Evolutionary conservation across 2,329 filamentous ascomycete species (phyloP).

Genomic region (Raffaelea deltoideospora): DNA sequence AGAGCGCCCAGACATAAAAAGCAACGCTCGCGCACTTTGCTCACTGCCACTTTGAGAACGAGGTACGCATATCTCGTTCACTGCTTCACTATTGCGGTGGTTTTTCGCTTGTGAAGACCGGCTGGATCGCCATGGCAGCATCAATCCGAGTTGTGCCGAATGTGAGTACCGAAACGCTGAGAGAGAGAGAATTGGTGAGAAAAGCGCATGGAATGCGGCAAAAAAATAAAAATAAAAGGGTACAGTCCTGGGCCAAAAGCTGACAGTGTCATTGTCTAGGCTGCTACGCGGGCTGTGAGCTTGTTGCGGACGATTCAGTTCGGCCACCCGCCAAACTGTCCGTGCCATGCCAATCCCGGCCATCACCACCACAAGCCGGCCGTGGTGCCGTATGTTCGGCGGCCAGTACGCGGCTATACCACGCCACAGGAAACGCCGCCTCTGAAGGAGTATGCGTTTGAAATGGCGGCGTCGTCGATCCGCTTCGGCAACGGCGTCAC

Average conservation of each 20-base stretch:
- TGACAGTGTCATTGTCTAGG: slow-evolving; percentile 25
- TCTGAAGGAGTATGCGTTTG: slow-evolving; percentile 93
- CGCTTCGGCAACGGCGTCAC: slow-evolving; percentile 88
- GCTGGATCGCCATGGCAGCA: slow-evolving; percentile 5
- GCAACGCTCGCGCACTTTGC: no score
- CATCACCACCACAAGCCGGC: slow-evolving; percentile 55
- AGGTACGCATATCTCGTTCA: no score
- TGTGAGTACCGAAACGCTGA: slow-evolving; percentile 13
- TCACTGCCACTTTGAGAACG: no score
- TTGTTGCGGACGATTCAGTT: slow-evolving; percentile 83
- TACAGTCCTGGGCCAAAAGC: neutral
- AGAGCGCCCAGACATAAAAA: no score
- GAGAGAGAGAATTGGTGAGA: neutral
- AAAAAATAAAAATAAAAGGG: neutral
- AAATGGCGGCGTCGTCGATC: slow-evolving; percentile 93
- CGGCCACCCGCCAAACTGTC: slow-evolving; percentile 73
- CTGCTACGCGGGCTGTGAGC: slow-evolving; percentile 49
- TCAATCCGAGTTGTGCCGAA: slow-evolving; percentile 18
- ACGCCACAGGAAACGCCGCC: slow-evolving; percentile 57
- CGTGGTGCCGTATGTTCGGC: slow-evolving; percentile 32
- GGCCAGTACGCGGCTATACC: slow-evolving; percentile 41
- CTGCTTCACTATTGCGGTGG: no score
- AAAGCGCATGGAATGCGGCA: neutral
- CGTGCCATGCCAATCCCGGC: slow-evolving; percentile 80
- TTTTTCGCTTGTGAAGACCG: no score